Evolutionary conservation across 768 basidiomycete genomes (phyloP), one percentile per base, ranked within the genome.

Genomic region (Podaxis sp.): DNA sequence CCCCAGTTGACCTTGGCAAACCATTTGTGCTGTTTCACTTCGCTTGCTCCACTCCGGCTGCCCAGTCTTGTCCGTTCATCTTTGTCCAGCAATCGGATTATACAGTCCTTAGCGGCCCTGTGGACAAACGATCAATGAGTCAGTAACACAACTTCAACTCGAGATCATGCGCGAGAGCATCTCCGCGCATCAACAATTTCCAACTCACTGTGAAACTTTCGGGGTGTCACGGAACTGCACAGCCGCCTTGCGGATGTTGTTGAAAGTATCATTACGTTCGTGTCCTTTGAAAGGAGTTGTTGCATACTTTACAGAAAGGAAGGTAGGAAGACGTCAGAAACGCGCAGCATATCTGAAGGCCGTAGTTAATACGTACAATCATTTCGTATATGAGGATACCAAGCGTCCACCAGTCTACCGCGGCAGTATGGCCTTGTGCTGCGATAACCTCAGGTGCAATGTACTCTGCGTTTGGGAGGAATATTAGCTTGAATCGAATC

Each of bases 361-460:
- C 65, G 58, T 62, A 59, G 67, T 66, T 71, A 66, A 76, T 65
- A 87, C 93, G 84, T 83, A 95, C 93, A 76, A 96, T 95, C 94
- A 97, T 97, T 80, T 99, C 97, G 80, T 95, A 97, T 70, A 99
- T 93, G 71, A 99, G 86, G 71, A 99, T 98, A 41, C 97, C 97
- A 55, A 98, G 80, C 36, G 97, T 99, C 97, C 94, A 96, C 96
- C 96, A 99, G 78, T 99, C 97, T 56, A 99, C 97, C 13, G 96
- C 96, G 65, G 95, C 95, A 40, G 96, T 97, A 76, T 99, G 97
- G 17, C 97, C 96, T 73, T 91, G 86, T 52, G 93, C 94, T 69
- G 92, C 91, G 73, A 99, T 97, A 63, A 99, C 97, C 80, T 99
- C 97, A 65, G 96, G 96, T 46, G 96, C 95, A 73, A 99, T 99